phyloP scores from a whole-genome alignment of 148 eudicot species.

The Limonium bicolor region DNA sequence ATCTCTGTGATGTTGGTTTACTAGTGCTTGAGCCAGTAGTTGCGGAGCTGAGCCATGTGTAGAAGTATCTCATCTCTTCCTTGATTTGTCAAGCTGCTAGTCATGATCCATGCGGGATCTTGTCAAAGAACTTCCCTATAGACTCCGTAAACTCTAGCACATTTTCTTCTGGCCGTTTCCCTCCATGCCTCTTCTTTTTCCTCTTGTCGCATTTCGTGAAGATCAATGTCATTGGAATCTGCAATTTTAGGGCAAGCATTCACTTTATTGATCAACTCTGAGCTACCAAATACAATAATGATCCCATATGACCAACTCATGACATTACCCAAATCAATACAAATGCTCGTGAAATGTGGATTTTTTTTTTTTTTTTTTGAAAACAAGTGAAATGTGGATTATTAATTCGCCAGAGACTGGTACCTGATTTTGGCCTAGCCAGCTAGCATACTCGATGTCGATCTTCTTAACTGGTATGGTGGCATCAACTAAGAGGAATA shows the following conservation, averaged over 20 bases:
- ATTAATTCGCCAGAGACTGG: no score
- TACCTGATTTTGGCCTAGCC: slow-evolving; percentile 95
- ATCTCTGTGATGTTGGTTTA: no score
- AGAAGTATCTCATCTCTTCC: slow-evolving; percentile 90
- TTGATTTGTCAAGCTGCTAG: slow-evolving; percentile 92
- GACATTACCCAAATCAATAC: no score
- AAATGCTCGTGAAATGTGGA: no score
- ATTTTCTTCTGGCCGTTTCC: slow-evolving; percentile 90
- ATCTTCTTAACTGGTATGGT: slow-evolving; percentile 82
- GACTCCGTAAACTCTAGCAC: slow-evolving; percentile 59
- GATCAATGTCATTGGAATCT: slow-evolving; percentile 93
- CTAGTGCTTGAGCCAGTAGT: slow-evolving; percentile 95
- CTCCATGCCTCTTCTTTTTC: slow-evolving; percentile 92
- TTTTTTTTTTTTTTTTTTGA: no score
- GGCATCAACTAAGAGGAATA: slow-evolving; percentile 91
- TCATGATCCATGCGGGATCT: slow-evolving; percentile 94
- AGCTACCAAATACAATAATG: no score
- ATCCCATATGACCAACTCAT: no score
- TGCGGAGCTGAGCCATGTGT: slow-evolving; percentile 94
- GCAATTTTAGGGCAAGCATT: slow-evolving; percentile 4
- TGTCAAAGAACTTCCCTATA: slow-evolving; percentile 56
- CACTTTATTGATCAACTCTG: no score
- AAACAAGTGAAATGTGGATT: no score
- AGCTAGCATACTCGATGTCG: slow-evolving; percentile 94
- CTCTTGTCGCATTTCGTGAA: slow-evolving; percentile 95